Evolutionary conservation across 495 filamentous ascomycete species (phyloP).

Genomic region (Poronia punctata): DNA sequence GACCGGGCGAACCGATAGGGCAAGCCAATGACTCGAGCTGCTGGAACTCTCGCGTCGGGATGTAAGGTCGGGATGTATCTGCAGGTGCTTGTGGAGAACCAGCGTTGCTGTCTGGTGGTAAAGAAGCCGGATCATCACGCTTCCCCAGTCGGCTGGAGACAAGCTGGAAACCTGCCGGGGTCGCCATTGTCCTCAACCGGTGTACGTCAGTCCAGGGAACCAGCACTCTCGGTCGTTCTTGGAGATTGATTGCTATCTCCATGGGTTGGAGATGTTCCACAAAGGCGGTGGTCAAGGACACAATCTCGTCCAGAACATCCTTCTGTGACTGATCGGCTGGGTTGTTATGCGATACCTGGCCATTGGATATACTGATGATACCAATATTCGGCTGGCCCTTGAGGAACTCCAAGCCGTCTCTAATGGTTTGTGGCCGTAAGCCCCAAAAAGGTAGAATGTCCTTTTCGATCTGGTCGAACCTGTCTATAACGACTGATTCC

Average conservation of each 20-base stretch:
- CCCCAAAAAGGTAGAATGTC: constrained; percentile 71
- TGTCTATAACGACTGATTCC: constrained; percentile 62
- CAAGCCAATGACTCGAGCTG: constrained; percentile 47
- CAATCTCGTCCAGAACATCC: constrained; percentile 53
- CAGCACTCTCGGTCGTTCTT: constrained; percentile 69
- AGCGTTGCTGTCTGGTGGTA: constrained; percentile 2
- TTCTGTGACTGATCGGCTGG: constrained; percentile 40
- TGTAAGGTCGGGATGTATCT: constrained; percentile 16
- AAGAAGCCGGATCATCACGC: constrained; percentile 29
- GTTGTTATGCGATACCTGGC: constrained; percentile 40
- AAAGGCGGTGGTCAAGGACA: constrained; percentile 60
- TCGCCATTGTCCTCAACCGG: constrained; percentile 32
- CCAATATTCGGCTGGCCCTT: constrained; percentile 19
- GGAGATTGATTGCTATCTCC: constrained; percentile 74
- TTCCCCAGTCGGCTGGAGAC: constrained; percentile 28
- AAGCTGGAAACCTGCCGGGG: constrained; percentile 16
- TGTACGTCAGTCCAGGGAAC: constrained; percentile 52
- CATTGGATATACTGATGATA: constrained; percentile 38
- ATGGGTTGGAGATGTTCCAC: constrained; percentile 67
- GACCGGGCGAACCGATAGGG: constrained; percentile 50
- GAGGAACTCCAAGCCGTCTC: constrained; percentile 30
- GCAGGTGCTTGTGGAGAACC: neutral
- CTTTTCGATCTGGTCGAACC: constrained; percentile 65
- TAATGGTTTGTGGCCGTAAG: constrained; percentile 52
- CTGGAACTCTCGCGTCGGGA: constrained; percentile 42